phyloP scores from a whole-genome alignment of 108 stramenopile genomes.

The Asterionellopsis glacialis region DNA sequence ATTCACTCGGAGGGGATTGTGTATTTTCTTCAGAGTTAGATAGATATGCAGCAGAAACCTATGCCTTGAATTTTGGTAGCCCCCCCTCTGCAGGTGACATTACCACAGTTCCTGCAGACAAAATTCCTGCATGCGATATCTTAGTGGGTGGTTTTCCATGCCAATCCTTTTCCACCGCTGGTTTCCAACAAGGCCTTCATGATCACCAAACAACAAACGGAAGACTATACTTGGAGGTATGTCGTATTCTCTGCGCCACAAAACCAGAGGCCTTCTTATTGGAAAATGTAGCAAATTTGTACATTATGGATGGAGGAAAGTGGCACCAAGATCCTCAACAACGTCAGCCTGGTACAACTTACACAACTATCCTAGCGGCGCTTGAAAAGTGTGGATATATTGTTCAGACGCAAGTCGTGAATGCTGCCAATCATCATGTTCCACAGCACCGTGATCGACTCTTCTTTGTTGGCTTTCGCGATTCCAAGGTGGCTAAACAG shows the following conservation, averaged over 20 bases:
- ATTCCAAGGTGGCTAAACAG: constrained; percentile 22
- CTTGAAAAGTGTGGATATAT: constrained; percentile 57
- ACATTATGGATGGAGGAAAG: neutral
- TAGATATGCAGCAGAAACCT: constrained; percentile 30
- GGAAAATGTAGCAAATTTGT: constrained; percentile 27
- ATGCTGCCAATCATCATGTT: constrained; percentile 33
- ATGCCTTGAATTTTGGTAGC: constrained; percentile 27
- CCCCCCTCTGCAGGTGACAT: constrained; percentile 36
- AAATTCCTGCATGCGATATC: constrained; percentile 29
- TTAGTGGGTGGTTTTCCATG: constrained; percentile 35
- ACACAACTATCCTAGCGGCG: constrained; percentile 34
- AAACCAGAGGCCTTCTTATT: constrained; percentile 21
- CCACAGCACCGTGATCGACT: constrained; percentile 44
- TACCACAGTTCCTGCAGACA: constrained; percentile 24
- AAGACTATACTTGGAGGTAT: constrained; percentile 17
- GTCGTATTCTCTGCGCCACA: constrained; percentile 12
- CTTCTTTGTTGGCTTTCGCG: constrained; percentile 63
- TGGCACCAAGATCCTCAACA: too few species aligned
- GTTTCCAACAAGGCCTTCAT: constrained; percentile 10
- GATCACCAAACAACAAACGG: constrained; percentile 9
- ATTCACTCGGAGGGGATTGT: constrained; percentile 60
- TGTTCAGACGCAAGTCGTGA: constrained; percentile 54
- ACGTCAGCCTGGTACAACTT: constrained; percentile 4
- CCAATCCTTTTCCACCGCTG: constrained; percentile 19
- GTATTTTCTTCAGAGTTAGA: constrained; percentile 60